phyloP scores from a whole-genome alignment of 768 basidiomycete species.

The Calocera cornea region DNA sequence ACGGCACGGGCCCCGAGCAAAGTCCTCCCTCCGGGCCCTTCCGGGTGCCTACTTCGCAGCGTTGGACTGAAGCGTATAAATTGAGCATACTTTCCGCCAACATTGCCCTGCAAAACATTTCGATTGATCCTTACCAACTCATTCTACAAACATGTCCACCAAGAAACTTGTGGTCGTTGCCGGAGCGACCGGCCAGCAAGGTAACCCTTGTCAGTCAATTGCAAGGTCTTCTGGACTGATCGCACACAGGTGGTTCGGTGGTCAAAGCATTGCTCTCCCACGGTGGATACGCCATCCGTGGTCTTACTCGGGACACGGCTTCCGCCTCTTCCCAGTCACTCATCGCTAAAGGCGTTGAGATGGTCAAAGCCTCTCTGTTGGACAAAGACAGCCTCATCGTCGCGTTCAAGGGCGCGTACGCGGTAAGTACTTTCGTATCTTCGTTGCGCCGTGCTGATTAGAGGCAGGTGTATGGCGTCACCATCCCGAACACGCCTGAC shows the following conservation, averaged over 20 bases:
- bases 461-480: background rate
- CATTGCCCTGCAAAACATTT: too few relatives aligned
- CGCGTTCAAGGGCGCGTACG: background rate
- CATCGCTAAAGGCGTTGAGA: background rate
- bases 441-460: background rate
- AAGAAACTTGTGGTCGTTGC: background rate
- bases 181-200: background rate
- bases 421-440: background rate
- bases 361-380: background rate
- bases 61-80: too few relatives aligned
- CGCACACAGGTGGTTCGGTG: slow-evolving; percentile 12
- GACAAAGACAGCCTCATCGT: background rate
- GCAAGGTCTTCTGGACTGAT: background rate
- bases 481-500: background rate
- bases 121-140: too few relatives aligned
- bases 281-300: slow-evolving; percentile 16
- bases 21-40: too few relatives aligned
- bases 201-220: background rate
- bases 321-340: slow-evolving; percentile 7
- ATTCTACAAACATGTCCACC: background rate
- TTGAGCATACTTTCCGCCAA: too few relatives aligned
- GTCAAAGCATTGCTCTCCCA: slow-evolving; percentile 10
- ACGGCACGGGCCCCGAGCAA: too few relatives aligned
- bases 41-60: too few relatives aligned
- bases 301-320: slow-evolving; percentile 14